phyloP scores from a whole-genome alignment of 352 stramenopile genomes.

The Blastocystis hominis region DNA sequence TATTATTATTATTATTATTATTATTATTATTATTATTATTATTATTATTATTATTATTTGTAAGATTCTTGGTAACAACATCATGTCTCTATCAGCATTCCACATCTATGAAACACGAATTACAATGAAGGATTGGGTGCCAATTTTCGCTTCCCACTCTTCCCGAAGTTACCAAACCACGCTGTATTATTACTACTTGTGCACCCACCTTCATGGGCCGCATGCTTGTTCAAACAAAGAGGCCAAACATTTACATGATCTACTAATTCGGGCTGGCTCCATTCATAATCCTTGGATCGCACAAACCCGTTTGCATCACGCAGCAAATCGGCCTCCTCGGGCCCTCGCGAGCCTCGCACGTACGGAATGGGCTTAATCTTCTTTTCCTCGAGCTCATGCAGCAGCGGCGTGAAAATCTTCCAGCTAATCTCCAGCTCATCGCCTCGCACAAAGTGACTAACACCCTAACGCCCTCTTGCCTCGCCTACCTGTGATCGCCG shows the following conservation, averaged over 20 bases:
- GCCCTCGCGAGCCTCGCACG: slow-evolving; percentile 80
- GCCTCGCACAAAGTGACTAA: slow-evolving; percentile 80
- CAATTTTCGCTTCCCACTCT: too few relatives aligned
- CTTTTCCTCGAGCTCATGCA: slow-evolving; percentile 72
- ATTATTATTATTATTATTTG: neutral
- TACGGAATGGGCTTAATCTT: slow-evolving; percentile 82
- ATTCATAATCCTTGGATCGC: slow-evolving; percentile 39
- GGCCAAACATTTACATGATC: neutral
- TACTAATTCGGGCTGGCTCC: slow-evolving; percentile 30
- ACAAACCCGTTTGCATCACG: slow-evolving; percentile 32
- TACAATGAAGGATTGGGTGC: too few relatives aligned
- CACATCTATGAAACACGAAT: neutral
- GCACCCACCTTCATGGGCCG: neutral
- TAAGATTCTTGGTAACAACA: neutral
- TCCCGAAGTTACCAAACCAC: neutral
- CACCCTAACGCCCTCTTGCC: neutral
- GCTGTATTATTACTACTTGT: neutral
- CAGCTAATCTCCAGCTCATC: slow-evolving; percentile 88
- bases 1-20: neutral
- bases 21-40: neutral
- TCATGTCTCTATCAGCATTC: neutral
- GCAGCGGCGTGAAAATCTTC: slow-evolving; percentile 92
- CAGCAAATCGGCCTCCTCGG: slow-evolving; percentile 74
- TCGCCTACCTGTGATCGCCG: slow-evolving; percentile 76
- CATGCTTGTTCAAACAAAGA: neutral